phyloP scores from a whole-genome alignment of 176 grass and related monocot species.

The Echinochloa phyllopogon region DNA sequence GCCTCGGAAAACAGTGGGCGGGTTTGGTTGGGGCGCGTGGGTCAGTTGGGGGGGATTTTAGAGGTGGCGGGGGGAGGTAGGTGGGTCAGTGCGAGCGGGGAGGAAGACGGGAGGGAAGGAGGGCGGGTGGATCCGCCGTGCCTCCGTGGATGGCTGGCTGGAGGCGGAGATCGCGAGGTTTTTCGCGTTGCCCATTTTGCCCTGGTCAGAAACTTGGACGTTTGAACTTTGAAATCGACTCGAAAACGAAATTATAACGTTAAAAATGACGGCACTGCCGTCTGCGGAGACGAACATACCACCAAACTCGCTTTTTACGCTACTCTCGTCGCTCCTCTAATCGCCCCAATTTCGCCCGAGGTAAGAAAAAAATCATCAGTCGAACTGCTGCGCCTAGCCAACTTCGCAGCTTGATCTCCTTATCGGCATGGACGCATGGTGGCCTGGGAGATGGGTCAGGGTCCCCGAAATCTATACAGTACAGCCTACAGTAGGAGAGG shows the following conservation, averaged over 20 bases:
- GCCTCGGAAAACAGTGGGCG: not conserved
- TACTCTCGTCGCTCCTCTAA: too few species aligned
- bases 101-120: not conserved
- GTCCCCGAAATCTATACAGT: too few species aligned
- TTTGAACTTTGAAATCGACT: not conserved
- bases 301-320: too few species aligned
- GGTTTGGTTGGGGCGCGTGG: slow-evolving; percentile 21
- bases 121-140: not conserved
- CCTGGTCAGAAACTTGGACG: not conserved
- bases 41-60: slow-evolving; percentile 15
- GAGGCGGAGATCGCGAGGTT: slow-evolving; percentile 43
- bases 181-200: not conserved
- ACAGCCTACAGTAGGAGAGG: too few species aligned
- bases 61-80: not conserved
- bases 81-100: slow-evolving; percentile 3
- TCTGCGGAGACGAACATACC: too few species aligned
- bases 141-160: not conserved
- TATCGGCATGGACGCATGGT: too few species aligned
- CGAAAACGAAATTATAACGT: not conserved
- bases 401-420: too few species aligned
- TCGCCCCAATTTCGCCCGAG: too few species aligned
- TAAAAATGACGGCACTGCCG: too few species aligned
- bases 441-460: too few species aligned
- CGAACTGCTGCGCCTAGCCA: too few species aligned
- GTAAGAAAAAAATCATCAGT: too few species aligned